A percentile compares a stretch with the other conserved stretches of the same genome.
These are phyloP conservation scores for Xylaria polymorpha DNA, from an alignment of 2,329 filamentous ascomycete species.

Conservation along the genomic window DNA sequence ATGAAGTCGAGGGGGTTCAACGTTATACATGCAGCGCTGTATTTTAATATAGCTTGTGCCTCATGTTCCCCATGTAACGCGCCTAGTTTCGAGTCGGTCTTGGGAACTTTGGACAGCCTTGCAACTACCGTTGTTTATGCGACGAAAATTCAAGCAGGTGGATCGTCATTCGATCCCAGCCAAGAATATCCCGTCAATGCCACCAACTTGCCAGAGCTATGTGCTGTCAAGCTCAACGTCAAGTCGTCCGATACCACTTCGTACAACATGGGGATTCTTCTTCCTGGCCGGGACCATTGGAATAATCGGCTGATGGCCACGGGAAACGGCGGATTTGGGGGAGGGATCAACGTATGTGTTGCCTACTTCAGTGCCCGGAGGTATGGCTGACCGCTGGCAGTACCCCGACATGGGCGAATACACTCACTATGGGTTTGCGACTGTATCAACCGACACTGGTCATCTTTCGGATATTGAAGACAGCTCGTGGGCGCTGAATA, in stretches of 20 bases:
- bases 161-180: slow-evolving; percentile 24
- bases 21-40: not conserved
- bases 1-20: not conserved
- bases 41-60: not conserved
- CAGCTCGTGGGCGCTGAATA: slow-evolving; percentile 47
- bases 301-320: slow-evolving; percentile 49
- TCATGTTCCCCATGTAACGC: not conserved
- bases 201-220: slow-evolving; percentile 50
- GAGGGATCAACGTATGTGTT: slow-evolving; percentile 50
- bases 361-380: not conserved
- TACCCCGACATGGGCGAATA: slow-evolving; percentile 43
- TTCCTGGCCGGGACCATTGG: slow-evolving; percentile 47
- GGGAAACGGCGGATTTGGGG: slow-evolving; percentile 51
- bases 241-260: slow-evolving; percentile 46
- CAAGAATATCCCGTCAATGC: slow-evolving; percentile 33
- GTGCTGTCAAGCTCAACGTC: slow-evolving; percentile 49
- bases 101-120: not conserved
- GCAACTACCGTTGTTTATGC: slow-evolving; percentile 9
- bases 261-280: slow-evolving; percentile 51
- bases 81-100: slow-evolving; percentile 4
- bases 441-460: slow-evolving; percentile 51
- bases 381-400: slow-evolving; percentile 1
- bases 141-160: not conserved
- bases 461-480: slow-evolving; percentile 46
- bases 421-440: slow-evolving; percentile 49